Conservation (phyloP, 2,329 filamentous ascomycete species). For the Penicillium sp. region DNA sequence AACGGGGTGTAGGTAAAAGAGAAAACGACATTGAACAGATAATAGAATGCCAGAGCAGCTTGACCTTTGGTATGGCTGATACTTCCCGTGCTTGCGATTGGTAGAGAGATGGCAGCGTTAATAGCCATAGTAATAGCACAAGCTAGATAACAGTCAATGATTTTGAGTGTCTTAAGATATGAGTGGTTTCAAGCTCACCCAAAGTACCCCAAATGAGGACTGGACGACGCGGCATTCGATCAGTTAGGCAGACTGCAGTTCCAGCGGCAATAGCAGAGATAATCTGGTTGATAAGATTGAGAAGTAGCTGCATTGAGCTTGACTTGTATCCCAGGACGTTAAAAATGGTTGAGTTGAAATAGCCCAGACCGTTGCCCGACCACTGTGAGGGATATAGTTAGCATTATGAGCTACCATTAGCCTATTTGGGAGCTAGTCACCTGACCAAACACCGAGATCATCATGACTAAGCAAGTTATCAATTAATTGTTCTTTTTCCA, state of each 20-base stretch:
- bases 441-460: too few species aligned
- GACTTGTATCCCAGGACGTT: conserved; percentile 28
- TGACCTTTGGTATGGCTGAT: conserved; percentile 41
- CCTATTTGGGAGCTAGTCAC: too few species aligned
- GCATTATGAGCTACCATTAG: too few species aligned
- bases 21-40: conserved; percentile 52
- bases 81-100: conserved; percentile 30
- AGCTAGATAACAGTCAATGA: conserved; percentile 6
- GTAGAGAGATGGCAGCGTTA: conserved; percentile 48
- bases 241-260: conserved; percentile 45
- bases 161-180: background rate
- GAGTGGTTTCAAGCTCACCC: conserved; percentile 7
- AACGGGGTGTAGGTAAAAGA: conserved; percentile 54
- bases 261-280: conserved; percentile 49
- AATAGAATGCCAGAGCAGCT: conserved; percentile 50
- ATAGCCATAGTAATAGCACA: conserved; percentile 46
- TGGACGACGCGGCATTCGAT: conserved; percentile 50
- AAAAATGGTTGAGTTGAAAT: conserved; percentile 54
- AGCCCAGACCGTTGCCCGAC: conserved; percentile 53
- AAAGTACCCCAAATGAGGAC: conserved; percentile 50
- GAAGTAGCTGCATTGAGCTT: conserved; percentile 42
- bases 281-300: conserved; percentile 49
- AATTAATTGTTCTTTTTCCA: too few species aligned
- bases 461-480: too few species aligned
- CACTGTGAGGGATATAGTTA: conserved; percentile 35